Percentiles rank a stretch among this genome's conserved stretches.
These are phyloP conservation scores for Hypsizygus ulmarius DNA, from an alignment of 1,284 basidiomycete species.

Conservation along the genomic window DNA sequence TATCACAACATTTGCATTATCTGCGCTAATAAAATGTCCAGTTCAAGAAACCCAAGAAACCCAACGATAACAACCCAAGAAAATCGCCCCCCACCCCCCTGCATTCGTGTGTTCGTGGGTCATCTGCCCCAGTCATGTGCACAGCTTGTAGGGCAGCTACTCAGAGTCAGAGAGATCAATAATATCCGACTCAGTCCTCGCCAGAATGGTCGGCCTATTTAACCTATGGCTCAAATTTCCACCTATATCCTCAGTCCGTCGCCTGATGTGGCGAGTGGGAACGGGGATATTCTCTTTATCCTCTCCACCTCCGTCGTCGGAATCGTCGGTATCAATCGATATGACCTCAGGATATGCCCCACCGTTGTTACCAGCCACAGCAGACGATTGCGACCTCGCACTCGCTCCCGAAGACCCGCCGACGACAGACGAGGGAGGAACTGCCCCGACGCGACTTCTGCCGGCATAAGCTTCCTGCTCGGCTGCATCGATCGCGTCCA, in stretches of 20 bases:
- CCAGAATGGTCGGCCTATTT: constrained; percentile 19
- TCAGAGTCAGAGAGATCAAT: constrained; percentile 53
- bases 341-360: constrained; percentile 28
- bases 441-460: not conserved
- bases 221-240: constrained; percentile 10
- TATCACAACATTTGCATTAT: constrained; percentile 19
- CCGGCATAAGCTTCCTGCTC: constrained; percentile 31
- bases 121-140: not conserved
- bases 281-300: constrained; percentile 64
- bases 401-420: constrained; percentile 6
- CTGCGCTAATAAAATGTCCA: constrained; percentile 21
- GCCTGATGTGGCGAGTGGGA: constrained; percentile 50
- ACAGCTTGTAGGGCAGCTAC: constrained; percentile 19
- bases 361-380: not conserved
- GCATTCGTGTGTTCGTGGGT: not conserved
- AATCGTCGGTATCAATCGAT: constrained; percentile 31
- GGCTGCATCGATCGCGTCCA: constrained; percentile 33
- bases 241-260: constrained; percentile 30
- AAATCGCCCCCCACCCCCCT: not conserved
- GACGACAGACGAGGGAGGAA: constrained; percentile 7
- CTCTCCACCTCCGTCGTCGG: constrained; percentile 43
- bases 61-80: constrained; percentile 3
- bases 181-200: constrained; percentile 33
- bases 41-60: constrained; percentile 7
- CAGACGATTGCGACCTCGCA: constrained; percentile 1